Evolutionary conservation across 2,329 filamentous ascomycete genomes (phyloP).

Genomic region (Ascochyta fabae): DNA sequence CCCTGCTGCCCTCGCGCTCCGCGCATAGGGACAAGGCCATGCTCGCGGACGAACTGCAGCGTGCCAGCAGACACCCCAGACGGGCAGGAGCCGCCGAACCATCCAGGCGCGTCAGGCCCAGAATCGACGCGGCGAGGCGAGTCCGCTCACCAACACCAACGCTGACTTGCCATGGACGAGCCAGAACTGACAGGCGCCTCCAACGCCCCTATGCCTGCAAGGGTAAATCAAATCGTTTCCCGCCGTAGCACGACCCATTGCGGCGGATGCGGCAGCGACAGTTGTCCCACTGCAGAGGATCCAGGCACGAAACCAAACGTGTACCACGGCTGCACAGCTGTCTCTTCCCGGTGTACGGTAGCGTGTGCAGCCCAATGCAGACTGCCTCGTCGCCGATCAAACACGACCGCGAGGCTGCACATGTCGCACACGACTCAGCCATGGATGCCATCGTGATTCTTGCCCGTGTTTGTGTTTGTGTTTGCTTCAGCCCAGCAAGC

Average conservation of each 20-base stretch:
- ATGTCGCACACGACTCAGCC: slow-evolving; percentile 15
- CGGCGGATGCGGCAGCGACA: slow-evolving; percentile 20
- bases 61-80: slow-evolving; percentile 21
- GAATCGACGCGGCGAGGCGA: slow-evolving; percentile 4
- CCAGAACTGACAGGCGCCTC: slow-evolving; percentile 31
- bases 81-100: slow-evolving; percentile 24
- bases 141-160: slow-evolving; percentile 7
- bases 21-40: neutral
- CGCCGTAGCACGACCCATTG: slow-evolving; percentile 23
- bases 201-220: slow-evolving; percentile 18
- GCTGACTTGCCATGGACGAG: slow-evolving; percentile 14
- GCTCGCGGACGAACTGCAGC: slow-evolving; percentile 6
- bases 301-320: slow-evolving; percentile 9
- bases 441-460: neutral
- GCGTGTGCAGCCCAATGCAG: slow-evolving; percentile 18
- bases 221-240: slow-evolving; percentile 15
- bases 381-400: slow-evolving; percentile 33
- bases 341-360: slow-evolving; percentile 21
- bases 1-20: slow-evolving; percentile 5
- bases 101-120: slow-evolving; percentile 18
- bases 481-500: slow-evolving; percentile 1
- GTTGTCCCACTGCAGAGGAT: slow-evolving; percentile 19
- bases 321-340: slow-evolving; percentile 20
- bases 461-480: neutral
- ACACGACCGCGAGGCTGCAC: slow-evolving; percentile 25